A percentile compares a stretch with the other conserved stretches of the same genome.
Evolutionary conservation across 1,284 basidiomycete species (phyloP).

Genomic region (Rhodotorula sp.): DNA sequence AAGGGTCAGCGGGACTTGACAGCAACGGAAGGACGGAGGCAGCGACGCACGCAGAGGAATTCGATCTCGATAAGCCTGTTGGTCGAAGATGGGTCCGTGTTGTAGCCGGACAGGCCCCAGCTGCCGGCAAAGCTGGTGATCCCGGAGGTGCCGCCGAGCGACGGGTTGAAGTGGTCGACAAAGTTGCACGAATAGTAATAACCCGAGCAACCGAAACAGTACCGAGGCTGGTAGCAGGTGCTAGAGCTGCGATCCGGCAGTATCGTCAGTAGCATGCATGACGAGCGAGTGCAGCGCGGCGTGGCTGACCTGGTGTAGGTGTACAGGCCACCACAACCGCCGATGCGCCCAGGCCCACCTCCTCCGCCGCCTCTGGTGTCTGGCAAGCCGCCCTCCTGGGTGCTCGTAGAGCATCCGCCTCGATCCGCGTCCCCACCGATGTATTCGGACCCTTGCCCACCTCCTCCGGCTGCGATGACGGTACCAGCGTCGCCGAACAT

Average conservation of each 20-base stretch:
- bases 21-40: background rate
- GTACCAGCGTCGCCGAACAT: background rate
- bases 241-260: no score
- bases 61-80: background rate
- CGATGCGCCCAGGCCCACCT: background rate
- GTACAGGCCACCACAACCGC: background rate
- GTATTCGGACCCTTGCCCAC: background rate
- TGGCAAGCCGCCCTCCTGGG: background rate
- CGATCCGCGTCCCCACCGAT: background rate
- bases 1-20: background rate
- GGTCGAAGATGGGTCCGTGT: background rate
- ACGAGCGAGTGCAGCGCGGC: background rate
- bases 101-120: background rate
- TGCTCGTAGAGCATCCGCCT: background rate
- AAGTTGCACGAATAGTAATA: background rate
- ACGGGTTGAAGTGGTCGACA: background rate
- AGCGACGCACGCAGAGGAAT: background rate
- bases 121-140: background rate
- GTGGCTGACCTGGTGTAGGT: background rate
- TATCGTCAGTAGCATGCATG: background rate
- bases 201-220: no score
- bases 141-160: background rate
- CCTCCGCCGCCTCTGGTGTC: background rate
- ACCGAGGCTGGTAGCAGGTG: background rate
- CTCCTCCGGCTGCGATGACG: background rate